Evolutionary conservation across 345 rosid genomes (phyloP).

Genomic region (Rhizophora apiculata): DNA sequence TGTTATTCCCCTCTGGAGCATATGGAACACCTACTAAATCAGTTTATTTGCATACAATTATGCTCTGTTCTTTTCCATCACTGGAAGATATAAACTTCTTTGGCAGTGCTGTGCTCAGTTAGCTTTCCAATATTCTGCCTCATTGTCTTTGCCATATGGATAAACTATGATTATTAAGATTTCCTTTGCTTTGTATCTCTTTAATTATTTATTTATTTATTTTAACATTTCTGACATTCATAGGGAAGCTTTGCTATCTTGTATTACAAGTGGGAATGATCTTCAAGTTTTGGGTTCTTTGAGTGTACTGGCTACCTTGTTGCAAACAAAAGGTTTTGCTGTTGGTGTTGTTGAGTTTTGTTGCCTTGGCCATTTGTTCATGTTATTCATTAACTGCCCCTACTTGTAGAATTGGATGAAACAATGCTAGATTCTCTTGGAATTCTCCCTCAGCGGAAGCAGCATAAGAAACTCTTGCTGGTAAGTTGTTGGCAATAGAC

Average conservation of each 20-base stretch:
- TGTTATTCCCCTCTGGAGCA: not conserved
- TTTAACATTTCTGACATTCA: constrained; percentile 20
- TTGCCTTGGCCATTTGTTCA: not conserved
- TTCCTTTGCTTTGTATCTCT: constrained; percentile 7
- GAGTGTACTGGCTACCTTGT: constrained; percentile 75
- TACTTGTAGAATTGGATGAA: constrained; percentile 77
- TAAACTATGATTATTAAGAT: too few species aligned
- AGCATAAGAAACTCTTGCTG: constrained; percentile 87
- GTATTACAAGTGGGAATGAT: constrained; percentile 64
- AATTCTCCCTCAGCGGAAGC: constrained; percentile 95
- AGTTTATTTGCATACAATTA: too few species aligned
- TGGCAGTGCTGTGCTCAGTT: too few species aligned
- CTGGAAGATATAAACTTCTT: too few species aligned
- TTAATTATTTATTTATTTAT: constrained; percentile 10
- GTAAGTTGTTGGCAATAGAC: constrained; percentile 40
- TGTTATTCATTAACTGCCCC: constrained; percentile 21
- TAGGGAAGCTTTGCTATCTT: constrained; percentile 79
- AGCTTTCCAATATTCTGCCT: too few species aligned
- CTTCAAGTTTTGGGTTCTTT: constrained; percentile 77
- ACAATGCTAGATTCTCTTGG: constrained; percentile 96
- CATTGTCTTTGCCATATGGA: too few species aligned
- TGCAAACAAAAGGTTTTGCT: constrained; percentile 90
- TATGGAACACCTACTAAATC: too few species aligned
- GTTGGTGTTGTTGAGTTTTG: constrained; percentile 15
- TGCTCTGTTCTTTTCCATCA: too few species aligned